Evolutionary conservation across 352 stramenopile species (phyloP), one percentile per base, ranked within the genome.

Genomic region (Globisporangium middletonii): DNA sequence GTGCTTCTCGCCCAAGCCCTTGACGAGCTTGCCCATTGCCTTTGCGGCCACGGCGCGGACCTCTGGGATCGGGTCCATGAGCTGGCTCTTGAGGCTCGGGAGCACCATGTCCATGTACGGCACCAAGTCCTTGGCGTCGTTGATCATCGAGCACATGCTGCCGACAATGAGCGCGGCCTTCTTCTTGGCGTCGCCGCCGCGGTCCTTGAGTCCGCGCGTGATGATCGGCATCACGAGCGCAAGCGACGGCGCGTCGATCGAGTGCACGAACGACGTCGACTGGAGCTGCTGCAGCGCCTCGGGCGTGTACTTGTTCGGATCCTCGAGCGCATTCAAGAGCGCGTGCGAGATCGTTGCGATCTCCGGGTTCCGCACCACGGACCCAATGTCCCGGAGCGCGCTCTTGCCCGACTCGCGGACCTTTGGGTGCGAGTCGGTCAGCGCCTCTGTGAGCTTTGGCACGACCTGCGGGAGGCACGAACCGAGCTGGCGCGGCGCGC

Each of bases 171-270:
- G 77, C 5, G 97, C 97, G 27, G 96, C 95, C 71, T 99, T 99
- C 60, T 98, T 97, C 80, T 99, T 99, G 13, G 96, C 92, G 52
- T 98, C 97, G 49, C 96, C 96, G 37, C 76, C 83, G 44, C 97
- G 88, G 68, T 99, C 97, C 60, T 95, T 96, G n/a, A 99, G 72
- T 27, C 97, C 98, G 27, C 98, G 91, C 57, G 98, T 94, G 53
- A 99, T 88, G 59, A 99, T 98, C 26, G 98, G 98, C 73, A 99
- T 97, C 62, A 99, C 93, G n/a, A 99, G 83, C 26, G 97, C 97
- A 28, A 99, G 77, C 61, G 97, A 99, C 19, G 98, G 96, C 28
- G 97, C 97, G 72, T 99, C 98, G 65, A 99, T 99, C 61, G 97
- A 97, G 79, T 99, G 97, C 63, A 99, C 83, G 73, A 99, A 99